These are phyloP conservation scores for Eruca vesicaria DNA, from an alignment of 441 rosid genomes.

Conservation along the genomic window DNA sequence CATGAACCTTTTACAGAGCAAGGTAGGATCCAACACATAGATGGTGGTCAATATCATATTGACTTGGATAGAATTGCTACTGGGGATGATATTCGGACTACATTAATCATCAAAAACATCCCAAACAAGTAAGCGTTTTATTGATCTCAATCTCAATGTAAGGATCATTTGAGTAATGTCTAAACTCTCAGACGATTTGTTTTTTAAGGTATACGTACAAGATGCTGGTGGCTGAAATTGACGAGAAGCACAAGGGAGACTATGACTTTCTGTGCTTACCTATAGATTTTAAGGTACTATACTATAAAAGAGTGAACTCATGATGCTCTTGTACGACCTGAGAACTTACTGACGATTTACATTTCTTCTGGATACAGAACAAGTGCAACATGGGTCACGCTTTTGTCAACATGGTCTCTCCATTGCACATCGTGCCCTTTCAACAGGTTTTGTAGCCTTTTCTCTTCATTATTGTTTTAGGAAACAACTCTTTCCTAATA, in stretches of 20 bases:
- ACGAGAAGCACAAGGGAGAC: slow-evolving; percentile 66
- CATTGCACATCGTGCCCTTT: slow-evolving; percentile 72
- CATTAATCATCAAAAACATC: slow-evolving; percentile 83
- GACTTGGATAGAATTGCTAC: slow-evolving; percentile 69
- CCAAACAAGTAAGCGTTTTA: slow-evolving; percentile 71
- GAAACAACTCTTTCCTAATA: slow-evolving; percentile 2
- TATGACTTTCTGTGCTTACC: slow-evolving; percentile 85
- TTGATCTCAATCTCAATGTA: background rate
- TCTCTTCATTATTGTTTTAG: slow-evolving; percentile 3
- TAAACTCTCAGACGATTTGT: slow-evolving; percentile 5
- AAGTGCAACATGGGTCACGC: slow-evolving; percentile 93
- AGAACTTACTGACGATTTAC: slow-evolving; percentile 9
- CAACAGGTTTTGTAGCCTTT: slow-evolving; percentile 47
- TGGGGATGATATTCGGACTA: slow-evolving; percentile 82
- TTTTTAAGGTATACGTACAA: slow-evolving; percentile 72
- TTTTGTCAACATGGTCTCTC: slow-evolving; percentile 82
- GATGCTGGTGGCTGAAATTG: slow-evolving; percentile 84
- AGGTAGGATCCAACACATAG: slow-evolving; percentile 39
- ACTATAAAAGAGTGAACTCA: background rate
- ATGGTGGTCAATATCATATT: slow-evolving; percentile 69
- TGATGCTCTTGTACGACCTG: background rate
- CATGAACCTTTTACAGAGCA: slow-evolving; percentile 45
- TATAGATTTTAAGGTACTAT: slow-evolving; percentile 70
- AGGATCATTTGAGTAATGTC: background rate
- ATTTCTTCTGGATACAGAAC: slow-evolving; percentile 53